Percentiles rank a stretch among this genome's conserved stretches.
phyloP scores from a whole-genome alignment of 2,329 filamentous ascomycete genomes.

The Aspergillus calidoustus region DNA sequence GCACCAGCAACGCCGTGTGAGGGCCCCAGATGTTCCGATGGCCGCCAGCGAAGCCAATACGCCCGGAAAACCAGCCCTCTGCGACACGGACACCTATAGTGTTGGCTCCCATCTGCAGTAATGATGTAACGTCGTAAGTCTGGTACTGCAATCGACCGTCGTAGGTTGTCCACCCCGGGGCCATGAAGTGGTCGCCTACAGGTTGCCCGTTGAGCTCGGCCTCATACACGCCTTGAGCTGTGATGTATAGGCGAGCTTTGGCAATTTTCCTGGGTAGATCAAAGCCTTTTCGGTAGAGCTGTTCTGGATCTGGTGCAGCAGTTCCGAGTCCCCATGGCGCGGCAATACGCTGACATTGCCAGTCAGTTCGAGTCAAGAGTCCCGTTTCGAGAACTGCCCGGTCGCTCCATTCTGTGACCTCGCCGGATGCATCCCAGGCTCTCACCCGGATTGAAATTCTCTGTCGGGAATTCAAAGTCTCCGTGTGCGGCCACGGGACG shows the following conservation, averaged over 20 bases:
- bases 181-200: constrained; percentile 37
- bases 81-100: constrained; percentile 49
- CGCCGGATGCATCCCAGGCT: constrained; percentile 4
- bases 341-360: constrained; percentile 27
- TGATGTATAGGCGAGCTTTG: constrained; percentile 53
- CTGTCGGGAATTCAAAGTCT: constrained; percentile 26
- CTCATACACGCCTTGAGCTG: constrained; percentile 52
- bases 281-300: constrained; percentile 16
- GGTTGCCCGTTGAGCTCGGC: constrained; percentile 53
- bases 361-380: constrained; percentile 37
- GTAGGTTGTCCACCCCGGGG: constrained; percentile 59
- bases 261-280: background rate
- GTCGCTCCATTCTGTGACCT: constrained; percentile 18
- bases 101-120: constrained; percentile 46
- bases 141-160: constrained; percentile 56
- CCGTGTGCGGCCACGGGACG: constrained; percentile 29
- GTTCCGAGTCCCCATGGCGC: constrained; percentile 8
- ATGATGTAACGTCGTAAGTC: constrained; percentile 55
- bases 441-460: constrained; percentile 23
- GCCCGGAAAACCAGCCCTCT: constrained; percentile 55
- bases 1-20: constrained; percentile 30
- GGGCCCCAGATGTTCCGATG: constrained; percentile 30
- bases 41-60: constrained; percentile 35
- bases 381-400: constrained; percentile 38
- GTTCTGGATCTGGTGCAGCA: constrained; percentile 18